These are phyloP conservation scores for Claviceps pusilla DNA, from an alignment of 2,329 filamentous ascomycete species.

Conservation along the genomic window DNA sequence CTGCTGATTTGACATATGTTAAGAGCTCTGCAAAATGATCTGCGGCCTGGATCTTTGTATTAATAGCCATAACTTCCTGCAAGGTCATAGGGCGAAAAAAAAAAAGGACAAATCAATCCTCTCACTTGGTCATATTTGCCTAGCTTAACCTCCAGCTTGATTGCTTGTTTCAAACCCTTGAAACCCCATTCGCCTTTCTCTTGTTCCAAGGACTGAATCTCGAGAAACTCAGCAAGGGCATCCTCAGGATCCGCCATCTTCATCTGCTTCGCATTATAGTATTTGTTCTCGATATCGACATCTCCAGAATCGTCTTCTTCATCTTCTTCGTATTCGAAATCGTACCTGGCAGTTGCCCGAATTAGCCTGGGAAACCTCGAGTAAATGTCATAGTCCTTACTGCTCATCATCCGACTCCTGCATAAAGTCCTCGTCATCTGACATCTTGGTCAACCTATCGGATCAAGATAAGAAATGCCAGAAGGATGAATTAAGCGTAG, in stretches of 20 bases:
- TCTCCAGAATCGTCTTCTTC: conserved; percentile 79
- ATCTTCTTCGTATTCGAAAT: conserved; percentile 93
- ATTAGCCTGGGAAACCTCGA: conserved; percentile 3
- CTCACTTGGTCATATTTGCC: conserved; percentile 66
- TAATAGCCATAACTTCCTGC: conserved; percentile 2
- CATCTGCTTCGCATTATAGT: conserved; percentile 98
- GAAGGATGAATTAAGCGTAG: no score
- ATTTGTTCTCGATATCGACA: conserved; percentile 96
- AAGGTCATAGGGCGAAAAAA: no score
- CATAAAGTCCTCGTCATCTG: conserved; percentile 36
- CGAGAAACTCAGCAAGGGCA: conserved; percentile 85
- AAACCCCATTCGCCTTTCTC: conserved; percentile 99
- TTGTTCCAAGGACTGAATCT: conserved; percentile 64
- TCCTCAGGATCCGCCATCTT: conserved; percentile 76
- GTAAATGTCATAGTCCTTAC: conserved; percentile 12
- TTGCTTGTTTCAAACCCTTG: conserved; percentile 93
- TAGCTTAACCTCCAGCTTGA: conserved; percentile 92
- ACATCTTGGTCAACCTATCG: conserved; percentile 21
- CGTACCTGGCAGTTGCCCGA: conserved; percentile 43
- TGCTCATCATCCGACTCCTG: conserved; percentile 33
- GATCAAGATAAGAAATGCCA: no score
- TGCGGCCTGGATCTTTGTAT: conserved; percentile 47
- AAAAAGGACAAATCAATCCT: no score
- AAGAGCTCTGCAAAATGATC: conserved; percentile 89
- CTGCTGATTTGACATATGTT: conserved; percentile 91